phyloP scores from a whole-genome alignment of 768 basidiomycete species.

The Rhizopogon vesiculosus region DNA sequence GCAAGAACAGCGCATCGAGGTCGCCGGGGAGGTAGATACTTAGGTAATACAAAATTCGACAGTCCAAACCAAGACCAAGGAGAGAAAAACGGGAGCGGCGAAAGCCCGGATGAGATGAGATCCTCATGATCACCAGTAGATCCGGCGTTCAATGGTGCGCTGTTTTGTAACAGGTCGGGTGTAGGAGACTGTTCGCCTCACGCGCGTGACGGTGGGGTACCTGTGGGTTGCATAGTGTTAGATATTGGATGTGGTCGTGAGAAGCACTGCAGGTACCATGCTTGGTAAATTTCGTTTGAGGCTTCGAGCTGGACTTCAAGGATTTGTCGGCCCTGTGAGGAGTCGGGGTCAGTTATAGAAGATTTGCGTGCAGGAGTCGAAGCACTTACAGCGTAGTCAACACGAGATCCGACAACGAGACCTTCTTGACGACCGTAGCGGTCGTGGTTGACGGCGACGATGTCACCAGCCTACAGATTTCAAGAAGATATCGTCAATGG shows the following conservation, averaged over 20 bases:
- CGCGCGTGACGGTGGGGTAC: constrained; percentile 77
- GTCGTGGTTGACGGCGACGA: constrained; percentile 72
- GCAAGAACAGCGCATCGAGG: constrained; percentile 43
- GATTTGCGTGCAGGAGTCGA: not conserved
- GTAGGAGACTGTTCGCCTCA: constrained; percentile 69
- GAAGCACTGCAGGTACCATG: constrained; percentile 39
- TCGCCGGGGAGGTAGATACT: constrained; percentile 19
- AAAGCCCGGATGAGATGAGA: too few relatives aligned
- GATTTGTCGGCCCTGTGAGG: constrained; percentile 68
- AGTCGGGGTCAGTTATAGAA: not conserved
- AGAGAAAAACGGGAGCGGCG: not conserved
- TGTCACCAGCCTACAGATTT: constrained; percentile 60
- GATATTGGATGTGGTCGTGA: not conserved
- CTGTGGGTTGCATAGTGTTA: constrained; percentile 27
- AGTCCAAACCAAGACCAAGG: constrained; percentile 11
- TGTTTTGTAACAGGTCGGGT: constrained; percentile 42
- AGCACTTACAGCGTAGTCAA: constrained; percentile 60
- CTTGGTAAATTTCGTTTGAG: constrained; percentile 55
- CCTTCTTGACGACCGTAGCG: constrained; percentile 66
- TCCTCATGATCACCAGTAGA: constrained; percentile 57
- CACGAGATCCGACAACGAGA: constrained; percentile 71
- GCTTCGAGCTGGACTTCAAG: constrained; percentile 78
- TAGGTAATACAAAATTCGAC: constrained; percentile 30
- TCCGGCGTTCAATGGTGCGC: constrained; percentile 66
- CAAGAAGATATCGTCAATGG: not conserved